Base-by-base conservation (phyloP, 129 eudicot genomes). In the Flaveria brownii region DNA sequence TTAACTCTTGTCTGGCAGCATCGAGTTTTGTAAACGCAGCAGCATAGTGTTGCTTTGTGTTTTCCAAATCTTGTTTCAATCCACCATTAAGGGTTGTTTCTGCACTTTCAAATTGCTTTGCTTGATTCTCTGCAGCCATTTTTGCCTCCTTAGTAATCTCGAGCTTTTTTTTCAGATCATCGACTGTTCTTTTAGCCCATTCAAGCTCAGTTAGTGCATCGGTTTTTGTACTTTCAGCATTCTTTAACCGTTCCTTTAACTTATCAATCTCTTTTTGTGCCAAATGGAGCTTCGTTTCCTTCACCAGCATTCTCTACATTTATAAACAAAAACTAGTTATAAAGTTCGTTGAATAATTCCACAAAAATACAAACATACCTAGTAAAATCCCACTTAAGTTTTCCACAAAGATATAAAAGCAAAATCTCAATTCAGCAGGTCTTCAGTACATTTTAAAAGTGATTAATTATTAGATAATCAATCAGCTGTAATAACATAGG, bases 141-240 rank as follows among this genome's bases (percentile, higher is more conserved):
- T 87, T 95, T 30, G 89, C 90, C 25, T 84, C 97, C 22, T 56
- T 87, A 17, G 88, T 73, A 65, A 45, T 33, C 46, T 86, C 84
- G 36, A 95, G 96, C 79, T 91, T 89, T 68, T 79, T 71, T 8
- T 87, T 84, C 18, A 95, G 82, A 49, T 87, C 88, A 15, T 87
- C 96, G 8, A 86, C 88, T 0, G 96, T 89, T 67, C 82, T 73
- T 75, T 85, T 86, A 51, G 97, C 92, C 63, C 57, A 78, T 66
- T 91, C 97, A 52, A 95, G 99, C 78, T 91, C 97, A 16, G 68
- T 45, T 46, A 89, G 89, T 57, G 93, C 97, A 73, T 87, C 82
- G 9, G 81, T 72, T 86, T 88, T 95, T n/a, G 88, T 87, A 33
- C 81, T 74, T 81, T 95, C 99, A 26, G 97, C 92, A 80, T 77